Evolutionary conservation across 345 rosid genomes (phyloP).

Genomic region (Carallia pectinifolia): DNA sequence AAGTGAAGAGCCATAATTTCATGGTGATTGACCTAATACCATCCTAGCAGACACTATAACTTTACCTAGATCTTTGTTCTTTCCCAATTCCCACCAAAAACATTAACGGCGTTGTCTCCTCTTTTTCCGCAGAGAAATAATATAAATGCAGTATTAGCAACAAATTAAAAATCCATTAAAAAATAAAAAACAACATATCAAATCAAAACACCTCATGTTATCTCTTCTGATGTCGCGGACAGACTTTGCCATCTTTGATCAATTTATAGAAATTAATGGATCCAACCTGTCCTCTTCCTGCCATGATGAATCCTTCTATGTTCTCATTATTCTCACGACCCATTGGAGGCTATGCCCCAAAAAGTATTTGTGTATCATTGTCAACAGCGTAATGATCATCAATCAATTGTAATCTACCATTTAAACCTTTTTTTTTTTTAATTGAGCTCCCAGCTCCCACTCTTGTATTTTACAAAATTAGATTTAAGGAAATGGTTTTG

Average conservation of each 20-base stretch:
- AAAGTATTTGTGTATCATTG: too few relatives aligned
- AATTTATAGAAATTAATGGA: background rate
- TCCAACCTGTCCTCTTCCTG: conserved; percentile 1
- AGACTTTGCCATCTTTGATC: background rate
- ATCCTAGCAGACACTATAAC: conserved; percentile 17
- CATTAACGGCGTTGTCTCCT: conserved; percentile 20
- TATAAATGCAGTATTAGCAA: background rate
- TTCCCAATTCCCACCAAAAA: conserved; percentile 31
- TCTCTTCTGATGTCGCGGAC: background rate
- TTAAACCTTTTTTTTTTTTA: too few relatives aligned
- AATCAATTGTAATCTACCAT: too few relatives aligned
- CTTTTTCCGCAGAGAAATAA: conserved; percentile 14
- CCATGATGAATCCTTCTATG: too few relatives aligned
- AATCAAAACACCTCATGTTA: background rate
- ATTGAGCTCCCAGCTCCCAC: too few relatives aligned
- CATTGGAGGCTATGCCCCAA: too few relatives aligned
- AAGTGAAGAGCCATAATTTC: conserved; percentile 10
- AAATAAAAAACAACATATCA: too few relatives aligned
- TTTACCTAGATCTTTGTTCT: conserved; percentile 25
- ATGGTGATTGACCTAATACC: conserved; percentile 26
- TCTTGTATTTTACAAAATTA: too few relatives aligned
- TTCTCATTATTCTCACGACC: background rate
- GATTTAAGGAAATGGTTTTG: too few relatives aligned
- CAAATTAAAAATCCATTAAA: background rate
- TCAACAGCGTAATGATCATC: too few relatives aligned